Conservation (phyloP, 495 filamentous ascomycete species). For the Geopyxis carbonaria region DNA sequence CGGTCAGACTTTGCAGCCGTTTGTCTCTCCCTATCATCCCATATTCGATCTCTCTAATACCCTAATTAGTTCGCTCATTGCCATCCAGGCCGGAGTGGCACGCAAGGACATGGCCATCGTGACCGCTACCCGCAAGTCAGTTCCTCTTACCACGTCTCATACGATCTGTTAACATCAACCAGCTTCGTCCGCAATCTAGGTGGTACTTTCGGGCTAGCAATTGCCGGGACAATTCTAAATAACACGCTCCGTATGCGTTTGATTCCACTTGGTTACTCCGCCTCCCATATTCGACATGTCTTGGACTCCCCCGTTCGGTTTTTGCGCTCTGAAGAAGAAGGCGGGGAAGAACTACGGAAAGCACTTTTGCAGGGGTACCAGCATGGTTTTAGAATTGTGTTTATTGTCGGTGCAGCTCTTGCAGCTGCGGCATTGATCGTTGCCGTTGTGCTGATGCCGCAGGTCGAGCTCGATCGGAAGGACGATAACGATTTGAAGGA, state of each 20-base stretch:
- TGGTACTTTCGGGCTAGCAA: conserved; percentile 36
- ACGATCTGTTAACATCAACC: neutral
- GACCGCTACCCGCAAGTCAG: conserved; percentile 37
- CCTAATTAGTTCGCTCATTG: conserved; percentile 29
- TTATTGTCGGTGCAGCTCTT: conserved; percentile 32
- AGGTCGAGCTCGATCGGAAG: conserved; percentile 29
- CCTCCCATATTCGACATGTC: conserved; percentile 23
- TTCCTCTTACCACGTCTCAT: neutral
- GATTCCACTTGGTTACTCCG: conserved; percentile 23
- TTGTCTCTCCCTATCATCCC: conserved; percentile 7
- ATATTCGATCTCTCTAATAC: neutral
- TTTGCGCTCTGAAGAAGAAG: neutral
- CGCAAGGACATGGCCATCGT: conserved; percentile 39
- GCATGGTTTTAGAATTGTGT: conserved; percentile 35
- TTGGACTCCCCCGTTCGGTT: conserved; percentile 4
- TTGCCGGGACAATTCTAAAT: conserved; percentile 38
- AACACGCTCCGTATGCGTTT: conserved; percentile 30
- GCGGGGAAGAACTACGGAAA: conserved; percentile 23
- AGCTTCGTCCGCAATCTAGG: conserved; percentile 39
- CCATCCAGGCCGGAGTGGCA: conserved; percentile 36
- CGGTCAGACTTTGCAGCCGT: conserved; percentile 39
- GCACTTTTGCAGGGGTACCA: conserved; percentile 33
- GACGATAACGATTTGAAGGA: conserved; percentile 35
- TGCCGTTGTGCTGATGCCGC: conserved; percentile 32
- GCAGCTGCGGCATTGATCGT: conserved; percentile 33